phyloP scores from a whole-genome alignment of 495 filamentous ascomycete genomes.

The Evernia prunastri region DNA sequence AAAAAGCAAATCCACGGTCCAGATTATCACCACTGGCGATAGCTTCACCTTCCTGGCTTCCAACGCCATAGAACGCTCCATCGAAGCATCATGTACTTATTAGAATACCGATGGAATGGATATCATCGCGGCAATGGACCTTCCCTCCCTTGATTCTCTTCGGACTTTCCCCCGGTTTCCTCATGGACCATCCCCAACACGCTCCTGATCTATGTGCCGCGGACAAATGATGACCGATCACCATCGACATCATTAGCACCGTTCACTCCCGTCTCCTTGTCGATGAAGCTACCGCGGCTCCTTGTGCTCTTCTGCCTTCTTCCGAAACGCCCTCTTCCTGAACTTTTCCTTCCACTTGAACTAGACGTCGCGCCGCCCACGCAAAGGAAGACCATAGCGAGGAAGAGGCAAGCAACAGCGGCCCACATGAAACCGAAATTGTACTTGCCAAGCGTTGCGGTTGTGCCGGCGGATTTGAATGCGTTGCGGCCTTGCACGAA shows the following conservation, averaged over 20 bases:
- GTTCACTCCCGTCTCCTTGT: slow-evolving; percentile 18
- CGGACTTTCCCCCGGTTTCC: neutral
- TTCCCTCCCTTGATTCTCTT: neutral
- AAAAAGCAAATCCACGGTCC: neutral
- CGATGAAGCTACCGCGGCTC: slow-evolving; percentile 40
- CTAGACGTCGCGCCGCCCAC: slow-evolving; percentile 32
- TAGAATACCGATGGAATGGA: slow-evolving; percentile 8
- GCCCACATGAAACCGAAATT: slow-evolving; percentile 87
- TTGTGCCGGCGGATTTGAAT: slow-evolving; percentile 53
- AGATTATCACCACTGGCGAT: neutral
- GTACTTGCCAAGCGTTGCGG: slow-evolving; percentile 59
- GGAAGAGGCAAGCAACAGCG: slow-evolving; percentile 58
- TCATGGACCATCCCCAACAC: neutral
- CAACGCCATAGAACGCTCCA: slow-evolving; percentile 1
- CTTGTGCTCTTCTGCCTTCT: slow-evolving; percentile 34
- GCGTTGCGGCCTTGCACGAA: slow-evolving; percentile 70
- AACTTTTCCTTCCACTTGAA: slow-evolving; percentile 25
- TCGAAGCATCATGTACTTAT: neutral
- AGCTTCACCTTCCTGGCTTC: neutral
- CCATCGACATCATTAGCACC: slow-evolving; percentile 11
- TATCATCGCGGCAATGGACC: slow-evolving; percentile 12
- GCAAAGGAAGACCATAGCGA: slow-evolving; percentile 69
- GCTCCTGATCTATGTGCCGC: neutral
- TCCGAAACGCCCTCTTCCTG: slow-evolving; percentile 29
- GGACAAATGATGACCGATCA: slow-evolving; percentile 10